These are phyloP conservation scores for Coriaria nepalensis DNA, from an alignment of 306 rosid genomes.

Conservation along the genomic window DNA sequence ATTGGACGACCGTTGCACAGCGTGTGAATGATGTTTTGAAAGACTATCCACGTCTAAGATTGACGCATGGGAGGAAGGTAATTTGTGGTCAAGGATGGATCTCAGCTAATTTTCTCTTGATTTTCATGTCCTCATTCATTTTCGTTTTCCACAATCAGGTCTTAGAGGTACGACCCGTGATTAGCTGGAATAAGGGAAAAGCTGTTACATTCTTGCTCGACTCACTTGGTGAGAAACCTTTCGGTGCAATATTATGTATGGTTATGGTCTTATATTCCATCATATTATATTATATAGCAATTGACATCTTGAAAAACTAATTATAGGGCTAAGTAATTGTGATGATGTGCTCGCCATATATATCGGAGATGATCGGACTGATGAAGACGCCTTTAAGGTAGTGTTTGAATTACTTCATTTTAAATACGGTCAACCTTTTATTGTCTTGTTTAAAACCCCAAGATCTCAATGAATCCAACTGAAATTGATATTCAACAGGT, in stretches of 20 bases:
- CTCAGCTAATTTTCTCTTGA: not conserved
- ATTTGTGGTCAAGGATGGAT: not conserved
- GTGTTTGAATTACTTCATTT: not conserved
- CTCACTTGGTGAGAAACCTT: constrained; percentile 68
- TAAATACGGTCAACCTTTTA: not conserved
- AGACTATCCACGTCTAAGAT: constrained; percentile 47
- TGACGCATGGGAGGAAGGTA: constrained; percentile 96
- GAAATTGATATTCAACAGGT: constrained; percentile 37
- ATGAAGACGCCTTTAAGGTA: constrained; percentile 96
- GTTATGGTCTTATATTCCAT: not conserved
- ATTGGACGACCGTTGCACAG: constrained; percentile 55
- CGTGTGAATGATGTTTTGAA: constrained; percentile 51
- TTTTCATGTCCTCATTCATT: not conserved
- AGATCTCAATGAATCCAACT: not conserved
- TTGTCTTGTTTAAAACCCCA: not conserved
- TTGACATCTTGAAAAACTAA: constrained; percentile 17
- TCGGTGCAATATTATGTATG: too few relatives aligned
- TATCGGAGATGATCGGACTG: constrained; percentile 87
- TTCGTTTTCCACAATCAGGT: constrained; percentile 32
- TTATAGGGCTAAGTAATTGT: constrained; percentile 48
- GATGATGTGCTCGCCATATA: constrained; percentile 91
- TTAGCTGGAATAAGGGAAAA: constrained; percentile 94
- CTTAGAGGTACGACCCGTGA: constrained; percentile 86
- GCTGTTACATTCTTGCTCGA: constrained; percentile 90
- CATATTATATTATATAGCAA: constrained; percentile 10